Base-by-base conservation (phyloP, 176 grass and related monocot species). In the Alopecurus myosuroides region DNA sequence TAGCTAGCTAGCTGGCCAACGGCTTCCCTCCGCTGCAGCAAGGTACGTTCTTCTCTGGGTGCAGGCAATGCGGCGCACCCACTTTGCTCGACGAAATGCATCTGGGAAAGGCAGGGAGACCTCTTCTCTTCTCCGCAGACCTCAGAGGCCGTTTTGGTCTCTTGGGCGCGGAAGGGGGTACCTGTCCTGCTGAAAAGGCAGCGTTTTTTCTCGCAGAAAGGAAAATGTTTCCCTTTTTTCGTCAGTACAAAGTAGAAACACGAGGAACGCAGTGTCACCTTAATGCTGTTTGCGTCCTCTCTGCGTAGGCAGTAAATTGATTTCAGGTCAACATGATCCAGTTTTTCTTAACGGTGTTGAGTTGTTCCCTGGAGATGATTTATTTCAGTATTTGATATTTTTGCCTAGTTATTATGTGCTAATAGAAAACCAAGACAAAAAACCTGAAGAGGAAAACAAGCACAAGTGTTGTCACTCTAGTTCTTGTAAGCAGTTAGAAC, bases 31-130 rank as follows among this genome's bases (percentile, higher is more conserved):
- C 10, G 10, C 10, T 3, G 42, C 11, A 44, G 42, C 42, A 44
- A 44, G 42, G 42, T 44, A 44, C 11, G 42, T 39, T n/a, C n/a
- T n/a, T n/a, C n/a, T n/a, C n/a, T 2, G 40, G 9, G 8, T 8
- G 40, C 40, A 10, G 40, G 40, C 40, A 42, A 42, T 42, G 40
- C 40, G 9, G 8, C 11, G 40, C 40, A 42, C 9, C 40, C 40
- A 10, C 40, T 42, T 42, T 71, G 88, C 40, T 82, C 23, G 79
- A 40, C 6, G 63, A 30, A 82, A 82, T 82, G 64, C 42, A 62
- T 22, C 61, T 4, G 10, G 2, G 11, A 22, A 23, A 66, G 77
- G 53, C 20, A 44, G 10, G 10, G 6, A 4, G 3, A 10, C 11
- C 77, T 46, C 39, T 40, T 42, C 40, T 2, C 40, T 42, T 42